Conservation (phyloP, 305 asterid genomes). For the Fraxinus sp. region DNA sequence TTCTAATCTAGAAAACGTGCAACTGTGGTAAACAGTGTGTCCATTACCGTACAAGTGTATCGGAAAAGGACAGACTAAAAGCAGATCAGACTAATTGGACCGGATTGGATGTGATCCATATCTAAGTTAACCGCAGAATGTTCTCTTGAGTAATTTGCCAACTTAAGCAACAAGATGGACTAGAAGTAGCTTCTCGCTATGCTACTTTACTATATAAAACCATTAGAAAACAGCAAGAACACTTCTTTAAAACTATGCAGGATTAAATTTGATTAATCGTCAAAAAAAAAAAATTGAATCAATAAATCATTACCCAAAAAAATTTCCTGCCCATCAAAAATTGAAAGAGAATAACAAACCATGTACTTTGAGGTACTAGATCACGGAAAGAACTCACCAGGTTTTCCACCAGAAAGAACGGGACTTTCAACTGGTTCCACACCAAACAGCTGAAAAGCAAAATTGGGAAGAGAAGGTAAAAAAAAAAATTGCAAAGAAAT, state of each 20-base stretch:
- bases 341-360: background rate
- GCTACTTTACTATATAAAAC: background rate
- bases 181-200: background rate
- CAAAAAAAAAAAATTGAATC: background rate
- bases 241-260: background rate
- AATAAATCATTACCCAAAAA: background rate
- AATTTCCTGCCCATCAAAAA: background rate
- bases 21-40: background rate
- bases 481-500: background rate
- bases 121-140: background rate
- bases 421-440: constrained; percentile 91
- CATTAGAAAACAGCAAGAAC: background rate
- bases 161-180: background rate
- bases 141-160: background rate
- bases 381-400: constrained; percentile 57
- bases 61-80: background rate
- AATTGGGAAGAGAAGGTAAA: background rate
- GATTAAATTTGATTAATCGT: background rate
- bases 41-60: background rate
- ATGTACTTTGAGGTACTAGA: background rate
- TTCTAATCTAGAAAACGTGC: background rate
- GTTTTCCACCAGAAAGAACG: constrained; percentile 87
- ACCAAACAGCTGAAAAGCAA: constrained; percentile 54
- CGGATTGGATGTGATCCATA: background rate
- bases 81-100: background rate